Conservation (phyloP, 2,329 filamentous ascomycete genomes). For the Phialophora expanda region DNA sequence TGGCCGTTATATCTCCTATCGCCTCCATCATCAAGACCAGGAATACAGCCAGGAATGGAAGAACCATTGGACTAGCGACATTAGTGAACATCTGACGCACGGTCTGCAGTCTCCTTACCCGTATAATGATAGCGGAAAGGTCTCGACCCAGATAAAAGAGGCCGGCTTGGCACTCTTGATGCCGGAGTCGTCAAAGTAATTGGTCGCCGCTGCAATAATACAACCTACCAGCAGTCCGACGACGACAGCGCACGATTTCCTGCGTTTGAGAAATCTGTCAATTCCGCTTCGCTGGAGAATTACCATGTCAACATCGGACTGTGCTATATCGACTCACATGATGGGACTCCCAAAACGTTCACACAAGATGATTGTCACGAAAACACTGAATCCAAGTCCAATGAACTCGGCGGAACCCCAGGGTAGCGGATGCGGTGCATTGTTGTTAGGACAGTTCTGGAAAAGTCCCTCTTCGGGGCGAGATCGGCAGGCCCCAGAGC, state of each 20-base stretch:
- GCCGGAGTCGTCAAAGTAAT: conserved; percentile 65
- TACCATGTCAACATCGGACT: background rate
- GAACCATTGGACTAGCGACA: conserved; percentile 63
- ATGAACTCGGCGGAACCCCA: conserved; percentile 69
- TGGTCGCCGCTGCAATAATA: conserved; percentile 68
- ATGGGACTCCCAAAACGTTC: conserved; percentile 71
- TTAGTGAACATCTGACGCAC: conserved; percentile 69
- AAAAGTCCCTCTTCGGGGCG: conserved; percentile 53
- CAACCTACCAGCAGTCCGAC: conserved; percentile 69
- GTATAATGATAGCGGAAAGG: conserved; percentile 68
- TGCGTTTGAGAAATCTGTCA: conserved; percentile 61
- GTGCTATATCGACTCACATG: conserved; percentile 50
- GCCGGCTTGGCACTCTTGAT: conserved; percentile 66
- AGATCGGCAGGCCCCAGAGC: conserved; percentile 55
- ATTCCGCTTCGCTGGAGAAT: background rate
- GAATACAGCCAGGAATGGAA: conserved; percentile 63
- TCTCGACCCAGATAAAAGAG: conserved; percentile 75
- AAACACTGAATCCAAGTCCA: conserved; percentile 69
- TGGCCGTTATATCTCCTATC: conserved; percentile 71
- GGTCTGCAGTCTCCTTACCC: conserved; percentile 63
- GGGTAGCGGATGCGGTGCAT: conserved; percentile 65
- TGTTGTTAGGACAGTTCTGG: conserved; percentile 62
- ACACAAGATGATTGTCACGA: conserved; percentile 69
- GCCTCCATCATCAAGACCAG: conserved; percentile 71
- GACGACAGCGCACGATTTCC: conserved; percentile 71